Conservation (phyloP, 2,329 filamentous ascomycete species). For the Nigrospora osmanthi region DNA sequence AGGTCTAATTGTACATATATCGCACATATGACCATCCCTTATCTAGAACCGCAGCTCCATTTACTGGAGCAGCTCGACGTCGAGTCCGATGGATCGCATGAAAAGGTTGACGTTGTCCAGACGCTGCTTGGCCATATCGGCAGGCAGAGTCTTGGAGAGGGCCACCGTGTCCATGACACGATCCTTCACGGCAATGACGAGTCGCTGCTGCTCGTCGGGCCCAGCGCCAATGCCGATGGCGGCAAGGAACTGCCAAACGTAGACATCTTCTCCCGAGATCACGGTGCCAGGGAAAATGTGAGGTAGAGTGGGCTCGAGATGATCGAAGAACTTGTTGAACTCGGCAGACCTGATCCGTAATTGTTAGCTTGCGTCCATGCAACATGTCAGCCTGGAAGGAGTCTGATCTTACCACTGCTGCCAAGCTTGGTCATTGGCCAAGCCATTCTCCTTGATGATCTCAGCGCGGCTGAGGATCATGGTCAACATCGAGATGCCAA, state of each 20-base stretch:
- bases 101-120: conserved; percentile 94
- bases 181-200: conserved; percentile 95
- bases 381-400: background rate
- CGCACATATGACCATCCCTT: no score
- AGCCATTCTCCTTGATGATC: conserved; percentile 76
- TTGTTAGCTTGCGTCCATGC: conserved; percentile 19
- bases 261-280: conserved; percentile 84
- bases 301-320: conserved; percentile 73
- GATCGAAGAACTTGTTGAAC: conserved; percentile 83
- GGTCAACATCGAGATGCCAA: conserved; percentile 83
- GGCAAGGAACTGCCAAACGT: conserved; percentile 96
- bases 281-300: conserved; percentile 89
- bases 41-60: no score
- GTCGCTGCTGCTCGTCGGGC: conserved; percentile 87
- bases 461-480: conserved; percentile 93
- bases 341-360: conserved; percentile 50
- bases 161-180: conserved; percentile 92
- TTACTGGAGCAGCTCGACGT: conserved; percentile 65
- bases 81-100: conserved; percentile 97
- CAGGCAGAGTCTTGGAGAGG: conserved; percentile 81
- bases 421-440: conserved; percentile 65
- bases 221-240: conserved; percentile 90
- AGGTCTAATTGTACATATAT: no score
- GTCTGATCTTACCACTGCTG: conserved; percentile 60
- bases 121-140: conserved; percentile 75